Evolutionary conservation across 2,329 filamentous ascomycete genomes (phyloP).

Genomic region (Exutisphaerella laricina): DNA sequence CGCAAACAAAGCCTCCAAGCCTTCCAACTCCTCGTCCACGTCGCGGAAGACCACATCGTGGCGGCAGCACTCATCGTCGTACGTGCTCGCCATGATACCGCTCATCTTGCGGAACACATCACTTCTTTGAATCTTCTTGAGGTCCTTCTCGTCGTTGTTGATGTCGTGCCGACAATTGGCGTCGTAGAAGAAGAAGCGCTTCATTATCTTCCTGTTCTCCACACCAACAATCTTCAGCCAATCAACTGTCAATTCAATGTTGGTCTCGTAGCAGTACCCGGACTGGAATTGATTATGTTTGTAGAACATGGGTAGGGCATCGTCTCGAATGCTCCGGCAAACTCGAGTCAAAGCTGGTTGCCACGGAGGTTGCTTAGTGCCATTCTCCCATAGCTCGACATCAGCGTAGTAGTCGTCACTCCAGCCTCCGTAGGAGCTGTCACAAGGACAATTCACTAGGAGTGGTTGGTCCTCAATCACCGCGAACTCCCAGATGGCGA

Average conservation of each 20-base stretch:
- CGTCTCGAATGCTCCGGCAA: conserved; percentile 17
- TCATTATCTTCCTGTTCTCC: conserved; percentile 15
- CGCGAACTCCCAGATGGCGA: conserved; percentile 22
- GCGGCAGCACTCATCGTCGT: conserved; percentile 11
- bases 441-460: conserved; percentile 21
- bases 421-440: conserved; percentile 19
- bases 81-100: conserved; percentile 12
- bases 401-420: conserved; percentile 13
- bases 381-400: conserved; percentile 16
- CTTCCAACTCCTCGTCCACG: conserved; percentile 12
- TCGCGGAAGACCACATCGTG: conserved; percentile 13
- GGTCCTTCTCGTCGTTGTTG: conserved; percentile 10
- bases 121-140: conserved; percentile 15
- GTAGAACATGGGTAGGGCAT: conserved; percentile 25
- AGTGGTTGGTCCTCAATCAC: conserved; percentile 17
- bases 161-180: conserved; percentile 15
- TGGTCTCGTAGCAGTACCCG: conserved; percentile 21
- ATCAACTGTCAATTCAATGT: conserved; percentile 10
- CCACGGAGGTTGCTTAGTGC: conserved; percentile 14
- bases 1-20: conserved; percentile 11
- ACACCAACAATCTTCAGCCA: conserved; percentile 18
- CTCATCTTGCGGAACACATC: conserved; percentile 10
- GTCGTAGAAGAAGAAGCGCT: conserved; percentile 16
- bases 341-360: conserved; percentile 21
- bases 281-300: conserved; percentile 19